Base-by-base conservation (phyloP, 805 yeast genomes). In the Candida andamanensis region DNA sequence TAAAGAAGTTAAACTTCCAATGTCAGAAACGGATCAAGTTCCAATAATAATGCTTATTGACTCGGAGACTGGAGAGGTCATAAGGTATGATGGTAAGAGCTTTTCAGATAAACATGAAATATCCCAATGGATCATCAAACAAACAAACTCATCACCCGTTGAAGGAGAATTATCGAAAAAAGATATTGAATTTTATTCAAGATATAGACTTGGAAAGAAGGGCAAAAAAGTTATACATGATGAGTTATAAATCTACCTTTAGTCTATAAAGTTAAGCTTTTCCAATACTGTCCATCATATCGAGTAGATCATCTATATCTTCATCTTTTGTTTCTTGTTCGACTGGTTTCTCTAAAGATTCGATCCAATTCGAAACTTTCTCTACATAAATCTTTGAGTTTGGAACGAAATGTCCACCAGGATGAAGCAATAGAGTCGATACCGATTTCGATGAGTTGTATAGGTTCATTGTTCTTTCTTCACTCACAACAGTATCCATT, bases 361-460 rank as follows among this genome's bases (percentile, higher is more conserved):
- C 52, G 9, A 66, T 59, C 71, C 71, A 66, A 36, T 58, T 61
- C 12, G 56, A 47, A 5, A 64, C 69, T 39, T 62, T 63, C 33
- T 60, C 65, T 2, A 64, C 53, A 39, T 57, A 47, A 11, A 53
- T 29, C 55, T 83, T 84, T 30, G 87, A 80, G 58, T 85, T 86
- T 17, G 97, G 98, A 28, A 90, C 95, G 61, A 83, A 87, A 52
- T 90, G 98, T 2, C 97, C 97, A 39, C 98, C 97, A 7, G 97
- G 97, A 50, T 90, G 98, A 42, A 74, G 80, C 37, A 81, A 65
- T 5, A 83, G 61, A 32, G 73, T 72, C 32, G 80, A 74, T 23
- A 70, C 57, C 12, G 72, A 69, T 37, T 52, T 51, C 30, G 52
- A 40, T 15, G 37, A 32, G 13, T 63, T 51, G 36, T 71, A 76